These are phyloP conservation scores for Tricholoma sp. DNA, from an alignment of 768 basidiomycete genomes.

Conservation along the genomic window DNA sequence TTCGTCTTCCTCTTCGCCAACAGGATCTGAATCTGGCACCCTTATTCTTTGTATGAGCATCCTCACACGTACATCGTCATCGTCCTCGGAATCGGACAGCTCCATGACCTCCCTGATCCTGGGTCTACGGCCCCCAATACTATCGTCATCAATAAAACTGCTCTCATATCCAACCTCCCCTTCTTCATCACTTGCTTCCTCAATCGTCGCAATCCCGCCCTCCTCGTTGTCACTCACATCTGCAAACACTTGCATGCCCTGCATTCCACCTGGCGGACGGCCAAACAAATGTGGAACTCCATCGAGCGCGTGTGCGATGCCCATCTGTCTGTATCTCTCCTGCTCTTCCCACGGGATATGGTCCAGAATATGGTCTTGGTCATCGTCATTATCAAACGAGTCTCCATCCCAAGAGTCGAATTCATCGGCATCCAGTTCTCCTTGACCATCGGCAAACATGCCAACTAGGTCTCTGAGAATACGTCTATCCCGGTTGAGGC, in stretches of 20 bases:
- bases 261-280: neutral
- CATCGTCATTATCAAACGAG: slow-evolving; percentile 6
- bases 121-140: neutral
- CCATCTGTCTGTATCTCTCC: slow-evolving; percentile 7
- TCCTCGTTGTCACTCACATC: slow-evolving; percentile 13
- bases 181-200: slow-evolving; percentile 16
- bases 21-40: neutral
- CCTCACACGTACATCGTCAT: neutral
- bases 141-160: slow-evolving; percentile 46
- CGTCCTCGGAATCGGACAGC: neutral
- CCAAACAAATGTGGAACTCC: neutral
- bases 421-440: neutral
- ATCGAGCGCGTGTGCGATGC: neutral
- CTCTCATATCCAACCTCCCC: slow-evolving; percentile 42
- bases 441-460: neutral
- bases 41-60: neutral
- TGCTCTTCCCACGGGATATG: neutral
- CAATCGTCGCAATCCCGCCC: slow-evolving; percentile 5
- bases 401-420: neutral
- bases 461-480: neutral
- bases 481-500: neutral
- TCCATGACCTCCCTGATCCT: neutral
- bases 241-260: neutral
- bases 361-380: slow-evolving; percentile 4
- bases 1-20: slow-evolving; percentile 1